phyloP scores from a whole-genome alignment of 2,329 filamentous ascomycete genomes.

The Gyromitra esculenta region DNA sequence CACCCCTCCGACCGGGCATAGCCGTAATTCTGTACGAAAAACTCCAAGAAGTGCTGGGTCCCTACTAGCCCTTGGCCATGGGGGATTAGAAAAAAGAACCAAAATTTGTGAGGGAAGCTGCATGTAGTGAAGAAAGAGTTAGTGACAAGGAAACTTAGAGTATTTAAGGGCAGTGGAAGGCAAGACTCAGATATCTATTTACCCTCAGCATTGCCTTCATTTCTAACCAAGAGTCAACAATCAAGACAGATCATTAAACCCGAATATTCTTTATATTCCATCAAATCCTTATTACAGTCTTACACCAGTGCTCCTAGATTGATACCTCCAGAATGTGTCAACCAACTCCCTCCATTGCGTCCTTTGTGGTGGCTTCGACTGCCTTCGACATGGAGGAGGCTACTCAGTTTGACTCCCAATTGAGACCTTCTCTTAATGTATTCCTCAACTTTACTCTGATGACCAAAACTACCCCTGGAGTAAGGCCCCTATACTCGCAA shows the following conservation, averaged over 20 bases:
- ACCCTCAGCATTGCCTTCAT: slow-evolving; percentile 4
- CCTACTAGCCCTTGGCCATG: not conserved
- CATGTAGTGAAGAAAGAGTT: slow-evolving; percentile 1
- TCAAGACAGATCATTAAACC: slow-evolving; percentile 8
- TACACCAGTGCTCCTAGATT: not conserved
- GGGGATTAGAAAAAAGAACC: slow-evolving; percentile 5
- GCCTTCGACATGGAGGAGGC: not conserved
- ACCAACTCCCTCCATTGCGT: slow-evolving; percentile 6
- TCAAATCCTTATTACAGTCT: slow-evolving; percentile 1
- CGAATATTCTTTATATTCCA: not conserved
- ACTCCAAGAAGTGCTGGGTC: not conserved
- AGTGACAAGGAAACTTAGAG: too few relatives aligned
- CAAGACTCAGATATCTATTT: not conserved
- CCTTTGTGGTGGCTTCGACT: not conserved
- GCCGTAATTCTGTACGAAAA: not conserved
- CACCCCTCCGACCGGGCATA: not conserved
- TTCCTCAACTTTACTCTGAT: slow-evolving; percentile 40
- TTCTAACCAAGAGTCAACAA: not conserved
- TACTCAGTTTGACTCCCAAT: not conserved
- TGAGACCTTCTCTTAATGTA: not conserved
- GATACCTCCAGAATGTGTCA: slow-evolving; percentile 33
- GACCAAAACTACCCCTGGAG: slow-evolving; percentile 23
- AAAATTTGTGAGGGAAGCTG: not conserved
- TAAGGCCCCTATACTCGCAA: slow-evolving; percentile 16
- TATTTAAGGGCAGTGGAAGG: slow-evolving; percentile 3